Percentiles rank a stretch among this genome's conserved stretches.
These are phyloP conservation scores for Cavenderia fasciculata DNA, from an alignment of 78 protist genomes.

Conservation along the genomic window DNA sequence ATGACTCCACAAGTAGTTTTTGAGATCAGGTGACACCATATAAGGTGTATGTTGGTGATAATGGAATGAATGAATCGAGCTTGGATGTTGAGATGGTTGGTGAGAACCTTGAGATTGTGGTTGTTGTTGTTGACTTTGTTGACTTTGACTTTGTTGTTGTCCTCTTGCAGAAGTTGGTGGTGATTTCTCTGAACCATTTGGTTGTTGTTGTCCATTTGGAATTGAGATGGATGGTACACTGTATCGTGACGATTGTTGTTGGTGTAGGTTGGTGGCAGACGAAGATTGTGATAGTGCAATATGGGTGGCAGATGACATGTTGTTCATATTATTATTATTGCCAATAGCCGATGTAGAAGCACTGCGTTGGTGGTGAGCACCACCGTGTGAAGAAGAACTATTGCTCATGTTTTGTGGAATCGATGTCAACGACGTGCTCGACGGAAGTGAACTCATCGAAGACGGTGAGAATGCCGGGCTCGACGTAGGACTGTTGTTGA, in stretches of 20 bases:
- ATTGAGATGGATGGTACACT: neutral
- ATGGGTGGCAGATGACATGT: too few species aligned
- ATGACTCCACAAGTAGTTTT: slow-evolving; percentile 36
- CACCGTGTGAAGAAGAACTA: too few species aligned
- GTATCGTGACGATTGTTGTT: neutral
- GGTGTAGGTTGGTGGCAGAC: neutral
- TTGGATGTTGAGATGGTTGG: slow-evolving; percentile 6
- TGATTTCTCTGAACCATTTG: neutral
- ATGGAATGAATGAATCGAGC: slow-evolving; percentile 58
- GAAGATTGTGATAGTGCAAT: neutral
- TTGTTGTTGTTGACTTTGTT: neutral
- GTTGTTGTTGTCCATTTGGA: neutral
- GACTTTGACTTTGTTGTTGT: neutral
- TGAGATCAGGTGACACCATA: slow-evolving; percentile 27
- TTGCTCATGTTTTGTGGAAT: neutral
- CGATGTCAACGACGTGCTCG: slow-evolving; percentile 1
- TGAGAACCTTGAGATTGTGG: neutral
- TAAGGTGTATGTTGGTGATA: slow-evolving; percentile 28
- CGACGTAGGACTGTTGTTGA: neutral
- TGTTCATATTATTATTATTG: too few species aligned
- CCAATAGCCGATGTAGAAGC: too few species aligned
- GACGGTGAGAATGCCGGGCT: too few species aligned
- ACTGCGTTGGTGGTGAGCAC: too few species aligned
- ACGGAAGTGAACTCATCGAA: neutral
- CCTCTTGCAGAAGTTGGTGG: neutral